phyloP scores from a whole-genome alignment of 1,284 basidiomycete species.

The Tilletia horrida region DNA sequence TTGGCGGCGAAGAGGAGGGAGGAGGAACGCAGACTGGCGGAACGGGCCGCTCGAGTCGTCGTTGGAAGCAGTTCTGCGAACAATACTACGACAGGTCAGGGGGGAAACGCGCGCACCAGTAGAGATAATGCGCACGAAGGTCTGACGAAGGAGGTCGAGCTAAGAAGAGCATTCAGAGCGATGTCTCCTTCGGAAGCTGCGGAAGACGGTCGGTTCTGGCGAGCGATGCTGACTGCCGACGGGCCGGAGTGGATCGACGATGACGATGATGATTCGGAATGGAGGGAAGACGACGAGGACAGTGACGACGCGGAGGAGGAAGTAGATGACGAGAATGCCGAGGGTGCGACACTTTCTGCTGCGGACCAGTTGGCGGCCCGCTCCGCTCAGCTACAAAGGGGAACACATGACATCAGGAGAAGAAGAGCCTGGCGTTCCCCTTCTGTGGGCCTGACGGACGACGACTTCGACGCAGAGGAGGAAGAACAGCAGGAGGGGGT shows the following conservation, averaged over 20 bases:
- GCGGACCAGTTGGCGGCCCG: constrained; percentile 14
- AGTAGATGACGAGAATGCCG: background rate
- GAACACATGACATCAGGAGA: no score
- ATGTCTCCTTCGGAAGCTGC: constrained; percentile 5
- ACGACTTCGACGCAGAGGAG: constrained; percentile 13
- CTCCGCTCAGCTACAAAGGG: background rate
- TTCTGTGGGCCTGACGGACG: constrained; percentile 7
- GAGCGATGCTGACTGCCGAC: constrained; percentile 15
- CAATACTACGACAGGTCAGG: background rate
- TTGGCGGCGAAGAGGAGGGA: constrained; percentile 6
- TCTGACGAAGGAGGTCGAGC: constrained; percentile 5
- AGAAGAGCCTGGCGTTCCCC: background rate
- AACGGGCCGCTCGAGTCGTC: constrained; percentile 20
- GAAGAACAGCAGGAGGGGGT: constrained; percentile 11
- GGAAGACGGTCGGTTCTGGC: constrained; percentile 12
- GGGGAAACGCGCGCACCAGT: background rate
- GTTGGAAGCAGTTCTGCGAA: background rate
- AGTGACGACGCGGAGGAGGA: constrained; percentile 17
- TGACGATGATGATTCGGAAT: constrained; percentile 18
- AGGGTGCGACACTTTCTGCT: constrained; percentile 12
- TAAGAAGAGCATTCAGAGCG: background rate
- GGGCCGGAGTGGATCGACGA: constrained; percentile 7
- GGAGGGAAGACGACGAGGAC: constrained; percentile 26
- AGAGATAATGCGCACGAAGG: background rate
- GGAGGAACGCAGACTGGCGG: background rate